Conservation (phyloP, 768 basidiomycete genomes). For the Gyrodon lividus region DNA sequence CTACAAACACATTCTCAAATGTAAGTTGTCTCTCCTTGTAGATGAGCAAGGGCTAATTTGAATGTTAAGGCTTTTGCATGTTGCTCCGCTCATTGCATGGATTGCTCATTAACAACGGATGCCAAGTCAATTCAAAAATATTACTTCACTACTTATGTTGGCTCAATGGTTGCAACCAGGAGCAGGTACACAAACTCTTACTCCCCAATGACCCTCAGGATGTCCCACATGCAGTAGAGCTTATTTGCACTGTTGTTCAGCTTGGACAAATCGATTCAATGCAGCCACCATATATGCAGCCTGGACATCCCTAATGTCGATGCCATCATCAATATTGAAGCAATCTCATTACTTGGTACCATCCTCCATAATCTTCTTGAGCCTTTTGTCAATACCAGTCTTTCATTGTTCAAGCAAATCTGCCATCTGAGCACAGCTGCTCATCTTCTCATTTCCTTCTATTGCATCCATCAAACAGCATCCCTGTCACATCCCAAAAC, state of each 20-base stretch:
- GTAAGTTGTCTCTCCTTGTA: constrained; percentile 8
- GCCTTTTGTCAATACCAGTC: neutral
- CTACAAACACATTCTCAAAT: constrained; percentile 17
- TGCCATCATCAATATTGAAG: neutral
- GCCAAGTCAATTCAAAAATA: neutral
- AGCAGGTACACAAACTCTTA: constrained; percentile 10
- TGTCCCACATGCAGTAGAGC: constrained; percentile 32
- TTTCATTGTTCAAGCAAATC: neutral
- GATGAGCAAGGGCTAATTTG: neutral
- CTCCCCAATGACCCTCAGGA: constrained; percentile 31
- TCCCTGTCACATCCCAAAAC: no score
- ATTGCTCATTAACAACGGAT: neutral
- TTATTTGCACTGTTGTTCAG: constrained; percentile 15
- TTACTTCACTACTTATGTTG: neutral
- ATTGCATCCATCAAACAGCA: neutral
- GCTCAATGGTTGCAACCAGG: neutral
- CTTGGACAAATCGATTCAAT: neutral
- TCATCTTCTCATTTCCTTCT: neutral
- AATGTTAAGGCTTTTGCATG: constrained; percentile 10
- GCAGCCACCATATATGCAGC: neutral
- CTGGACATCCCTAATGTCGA: neutral
- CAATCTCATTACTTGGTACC: neutral
- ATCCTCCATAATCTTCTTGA: neutral
- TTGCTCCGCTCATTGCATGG: constrained; percentile 2
- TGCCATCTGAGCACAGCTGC: neutral